Percentiles rank a stretch among this genome's conserved stretches.
Evolutionary conservation across 768 basidiomycete species (phyloP).

Genomic region (Tulasnella calospora): DNA sequence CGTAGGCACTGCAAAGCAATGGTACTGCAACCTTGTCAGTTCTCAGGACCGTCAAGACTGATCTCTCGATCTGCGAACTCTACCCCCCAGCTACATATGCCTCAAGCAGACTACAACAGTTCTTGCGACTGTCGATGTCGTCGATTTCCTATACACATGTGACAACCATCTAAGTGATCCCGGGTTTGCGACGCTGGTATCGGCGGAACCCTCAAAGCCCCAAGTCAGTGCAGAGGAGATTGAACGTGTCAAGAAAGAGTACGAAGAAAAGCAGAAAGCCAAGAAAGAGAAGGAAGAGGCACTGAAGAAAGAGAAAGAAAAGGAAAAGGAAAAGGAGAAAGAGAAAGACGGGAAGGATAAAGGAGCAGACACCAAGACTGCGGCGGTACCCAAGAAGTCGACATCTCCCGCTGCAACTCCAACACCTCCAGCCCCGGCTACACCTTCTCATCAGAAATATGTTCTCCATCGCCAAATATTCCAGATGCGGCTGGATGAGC

Average conservation of each 20-base stretch:
- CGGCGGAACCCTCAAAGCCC: conserved; percentile 38
- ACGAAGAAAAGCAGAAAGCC: conserved; percentile 43
- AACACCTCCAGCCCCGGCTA: conserved; percentile 29
- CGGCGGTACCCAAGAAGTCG: conserved; percentile 33
- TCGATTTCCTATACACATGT: conserved; percentile 85
- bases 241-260: conserved; percentile 75
- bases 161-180: conserved; percentile 71
- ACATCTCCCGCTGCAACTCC: conserved; percentile 38
- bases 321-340: conserved; percentile 29
- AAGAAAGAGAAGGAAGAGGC: conserved; percentile 29
- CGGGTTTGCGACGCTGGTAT: conserved; percentile 61
- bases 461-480: conserved; percentile 80
- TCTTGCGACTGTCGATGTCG: conserved; percentile 73
- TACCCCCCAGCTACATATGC: conserved; percentile 41
- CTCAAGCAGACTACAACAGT: conserved; percentile 75
- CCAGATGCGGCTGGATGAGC: conserved; percentile 69
- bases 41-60: conserved; percentile 14
- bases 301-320: conserved; percentile 28
- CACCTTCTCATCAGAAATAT: conserved; percentile 60
- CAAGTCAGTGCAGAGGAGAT: conserved; percentile 62
- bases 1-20: conserved; percentile 70
- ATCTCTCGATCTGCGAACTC: not conserved
- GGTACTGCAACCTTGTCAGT: conserved; percentile 33
- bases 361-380: conserved; percentile 25
- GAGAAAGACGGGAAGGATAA: conserved; percentile 32